These are phyloP conservation scores for Alternaria incomplexa DNA, from an alignment of 2,329 filamentous ascomycete genomes.

Conservation along the genomic window DNA sequence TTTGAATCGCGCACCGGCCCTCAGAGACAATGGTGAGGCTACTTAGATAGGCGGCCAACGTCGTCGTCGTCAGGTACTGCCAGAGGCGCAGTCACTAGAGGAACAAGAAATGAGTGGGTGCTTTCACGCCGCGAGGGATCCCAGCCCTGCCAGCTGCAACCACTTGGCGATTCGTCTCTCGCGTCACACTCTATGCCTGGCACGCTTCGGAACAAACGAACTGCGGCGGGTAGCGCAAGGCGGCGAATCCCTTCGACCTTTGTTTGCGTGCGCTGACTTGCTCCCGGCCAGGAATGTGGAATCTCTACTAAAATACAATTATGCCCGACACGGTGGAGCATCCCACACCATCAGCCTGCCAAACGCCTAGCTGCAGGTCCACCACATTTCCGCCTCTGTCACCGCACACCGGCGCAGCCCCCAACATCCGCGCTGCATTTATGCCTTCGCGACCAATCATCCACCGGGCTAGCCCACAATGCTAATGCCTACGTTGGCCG, in stretches of 20 bases:
- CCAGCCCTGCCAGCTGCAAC: constrained; percentile 7
- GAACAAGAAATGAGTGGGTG: constrained; percentile 11
- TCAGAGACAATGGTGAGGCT: constrained; percentile 3
- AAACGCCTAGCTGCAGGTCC: constrained; percentile 12
- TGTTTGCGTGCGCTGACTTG: background rate
- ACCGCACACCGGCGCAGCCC: background rate
- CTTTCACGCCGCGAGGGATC: constrained; percentile 9
- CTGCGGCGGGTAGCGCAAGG: background rate
- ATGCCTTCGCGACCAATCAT: constrained; percentile 5
- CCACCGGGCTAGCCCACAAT: background rate
- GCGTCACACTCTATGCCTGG: background rate
- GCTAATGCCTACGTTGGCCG: background rate
- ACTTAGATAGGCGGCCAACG: background rate
- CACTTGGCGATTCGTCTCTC: constrained; percentile 1
- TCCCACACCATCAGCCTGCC: constrained; percentile 2
- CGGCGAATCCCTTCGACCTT: background rate
- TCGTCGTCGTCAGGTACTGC: constrained; percentile 10
- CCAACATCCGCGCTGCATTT: constrained; percentile 1
- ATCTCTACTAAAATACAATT: background rate
- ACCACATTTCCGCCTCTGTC: constrained; percentile 3
- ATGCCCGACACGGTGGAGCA: background rate
- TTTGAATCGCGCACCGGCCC: constrained; percentile 1
- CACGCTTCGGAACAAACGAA: background rate
- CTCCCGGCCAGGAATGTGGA: background rate
- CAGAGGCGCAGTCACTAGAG: constrained; percentile 9